A percentile compares a stretch with the other conserved stretches of the same genome.
Evolutionary conservation across 2,329 filamentous ascomycete genomes (phyloP).

Genomic region (Xylogone sp.): DNA sequence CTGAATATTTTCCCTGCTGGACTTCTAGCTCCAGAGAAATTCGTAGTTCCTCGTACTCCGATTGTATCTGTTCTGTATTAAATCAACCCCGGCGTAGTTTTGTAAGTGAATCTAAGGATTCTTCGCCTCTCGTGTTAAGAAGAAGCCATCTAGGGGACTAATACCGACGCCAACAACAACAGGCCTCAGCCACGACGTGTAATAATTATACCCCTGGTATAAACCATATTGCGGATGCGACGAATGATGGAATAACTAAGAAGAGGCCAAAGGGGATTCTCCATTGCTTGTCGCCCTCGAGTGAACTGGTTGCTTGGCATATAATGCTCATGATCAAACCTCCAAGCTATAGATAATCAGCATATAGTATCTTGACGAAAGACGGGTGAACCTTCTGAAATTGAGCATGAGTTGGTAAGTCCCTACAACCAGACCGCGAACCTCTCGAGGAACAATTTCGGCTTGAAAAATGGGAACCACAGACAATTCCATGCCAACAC

Average conservation of each 20-base stretch:
- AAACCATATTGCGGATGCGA: slow-evolving; percentile 15
- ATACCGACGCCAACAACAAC: background rate
- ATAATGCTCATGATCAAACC: slow-evolving; percentile 19
- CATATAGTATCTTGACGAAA: background rate
- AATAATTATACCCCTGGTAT: slow-evolving; percentile 13
- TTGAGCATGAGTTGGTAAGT: too few species aligned
- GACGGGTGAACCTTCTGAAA: background rate
- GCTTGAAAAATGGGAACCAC: slow-evolving; percentile 8
- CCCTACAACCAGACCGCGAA: slow-evolving; percentile 5
- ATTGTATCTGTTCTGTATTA: slow-evolving; percentile 8
- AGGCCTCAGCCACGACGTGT: background rate
- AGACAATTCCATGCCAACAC: slow-evolving; percentile 7
- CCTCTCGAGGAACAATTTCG: slow-evolving; percentile 5
- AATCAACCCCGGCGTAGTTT: slow-evolving; percentile 11
- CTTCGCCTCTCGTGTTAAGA: slow-evolving; percentile 48
- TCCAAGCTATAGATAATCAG: slow-evolving; percentile 4
- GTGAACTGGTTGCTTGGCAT: slow-evolving; percentile 7
- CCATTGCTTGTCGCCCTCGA: background rate
- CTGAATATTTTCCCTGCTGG: background rate
- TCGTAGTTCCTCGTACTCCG: too few species aligned
- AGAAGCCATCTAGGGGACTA: slow-evolving; percentile 32
- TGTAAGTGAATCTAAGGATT: slow-evolving; percentile 49
- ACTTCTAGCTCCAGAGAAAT: too few species aligned
- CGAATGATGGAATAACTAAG: slow-evolving; percentile 16
- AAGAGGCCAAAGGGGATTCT: slow-evolving; percentile 20